phyloP scores from a whole-genome alignment of 2,329 filamentous ascomycete species.

The Macrophomina phaseolina region DNA sequence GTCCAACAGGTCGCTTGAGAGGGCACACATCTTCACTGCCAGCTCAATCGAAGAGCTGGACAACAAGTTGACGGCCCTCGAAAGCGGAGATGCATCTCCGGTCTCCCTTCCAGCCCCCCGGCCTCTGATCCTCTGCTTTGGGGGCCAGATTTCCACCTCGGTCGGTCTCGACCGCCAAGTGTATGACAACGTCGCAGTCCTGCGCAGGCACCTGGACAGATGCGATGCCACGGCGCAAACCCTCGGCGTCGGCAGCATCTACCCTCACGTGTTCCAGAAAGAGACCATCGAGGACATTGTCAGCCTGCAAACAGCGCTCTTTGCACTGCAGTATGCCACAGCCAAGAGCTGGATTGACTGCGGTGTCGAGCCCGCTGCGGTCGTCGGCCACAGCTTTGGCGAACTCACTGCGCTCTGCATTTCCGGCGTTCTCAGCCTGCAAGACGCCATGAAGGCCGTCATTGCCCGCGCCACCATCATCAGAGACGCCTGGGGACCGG shows the following conservation, averaged over 20 bases:
- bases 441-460: constrained; percentile 20
- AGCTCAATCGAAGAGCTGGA: neutral
- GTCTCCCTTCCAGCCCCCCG: neutral
- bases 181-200: constrained; percentile 27
- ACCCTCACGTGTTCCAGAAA: constrained; percentile 32
- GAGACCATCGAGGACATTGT: constrained; percentile 31
- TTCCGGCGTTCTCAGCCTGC: constrained; percentile 8
- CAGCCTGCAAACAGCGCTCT: constrained; percentile 37
- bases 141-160: constrained; percentile 31
- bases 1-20: neutral
- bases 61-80: neutral
- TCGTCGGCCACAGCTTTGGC: constrained; percentile 31
- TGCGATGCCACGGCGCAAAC: constrained; percentile 13
- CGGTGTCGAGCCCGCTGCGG: constrained; percentile 28
- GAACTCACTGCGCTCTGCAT: constrained; percentile 26
- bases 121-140: constrained; percentile 34
- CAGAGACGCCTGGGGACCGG: constrained; percentile 32
- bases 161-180: constrained; percentile 29
- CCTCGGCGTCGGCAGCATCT: constrained; percentile 30
- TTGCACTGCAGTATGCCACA: constrained; percentile 41
- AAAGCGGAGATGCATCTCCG: neutral
- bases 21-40: neutral
- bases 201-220: constrained; percentile 33
- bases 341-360: constrained; percentile 38
- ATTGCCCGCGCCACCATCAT: constrained; percentile 24